Percentiles rank a stretch among this genome's conserved stretches.
phyloP scores from a whole-genome alignment of 2,329 filamentous ascomycete species.

The Stemphylium vesicarium region DNA sequence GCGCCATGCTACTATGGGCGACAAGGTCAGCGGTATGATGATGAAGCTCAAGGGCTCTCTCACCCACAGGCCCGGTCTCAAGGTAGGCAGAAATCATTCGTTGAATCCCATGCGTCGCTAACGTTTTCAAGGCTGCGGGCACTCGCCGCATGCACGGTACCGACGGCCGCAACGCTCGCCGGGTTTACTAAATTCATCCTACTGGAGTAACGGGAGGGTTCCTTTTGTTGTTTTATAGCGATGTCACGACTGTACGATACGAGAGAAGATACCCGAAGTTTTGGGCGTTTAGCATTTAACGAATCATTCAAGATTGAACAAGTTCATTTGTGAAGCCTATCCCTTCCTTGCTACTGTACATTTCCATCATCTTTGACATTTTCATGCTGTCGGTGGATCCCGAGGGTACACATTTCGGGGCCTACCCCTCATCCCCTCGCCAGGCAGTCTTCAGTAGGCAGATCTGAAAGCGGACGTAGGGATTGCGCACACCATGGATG shows the following conservation, averaged over 20 bases:
- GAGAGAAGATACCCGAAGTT: slow-evolving; percentile 22
- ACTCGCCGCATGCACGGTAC: slow-evolving; percentile 77
- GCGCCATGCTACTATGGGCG: slow-evolving; percentile 71
- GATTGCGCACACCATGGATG: too few species aligned
- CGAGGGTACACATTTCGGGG: too few species aligned
- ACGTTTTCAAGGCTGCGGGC: slow-evolving; percentile 66
- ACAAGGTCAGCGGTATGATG: slow-evolving; percentile 79
- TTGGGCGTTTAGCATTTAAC: slow-evolving; percentile 15
- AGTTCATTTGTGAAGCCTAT: background rate
- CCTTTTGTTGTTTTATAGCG: slow-evolving; percentile 3
- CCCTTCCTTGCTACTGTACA: background rate
- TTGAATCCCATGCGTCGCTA: background rate
- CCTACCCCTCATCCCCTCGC: background rate
- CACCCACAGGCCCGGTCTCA: slow-evolving; percentile 71
- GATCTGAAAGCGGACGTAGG: too few species aligned
- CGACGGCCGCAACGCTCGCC: slow-evolving; percentile 65
- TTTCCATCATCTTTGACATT: background rate
- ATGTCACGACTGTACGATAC: slow-evolving; percentile 20
- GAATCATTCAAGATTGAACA: background rate
- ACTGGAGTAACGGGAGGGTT: background rate
- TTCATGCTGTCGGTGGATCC: background rate
- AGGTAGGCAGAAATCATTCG: slow-evolving; percentile 56
- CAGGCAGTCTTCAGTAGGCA: background rate
- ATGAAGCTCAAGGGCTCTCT: slow-evolving; percentile 74
- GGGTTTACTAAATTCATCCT: slow-evolving; percentile 29